A percentile compares a stretch with the other conserved stretches of the same genome.
Conservation (phyloP, 352 stramenopile genomes). For the Chrysophaeum taylorii region DNA sequence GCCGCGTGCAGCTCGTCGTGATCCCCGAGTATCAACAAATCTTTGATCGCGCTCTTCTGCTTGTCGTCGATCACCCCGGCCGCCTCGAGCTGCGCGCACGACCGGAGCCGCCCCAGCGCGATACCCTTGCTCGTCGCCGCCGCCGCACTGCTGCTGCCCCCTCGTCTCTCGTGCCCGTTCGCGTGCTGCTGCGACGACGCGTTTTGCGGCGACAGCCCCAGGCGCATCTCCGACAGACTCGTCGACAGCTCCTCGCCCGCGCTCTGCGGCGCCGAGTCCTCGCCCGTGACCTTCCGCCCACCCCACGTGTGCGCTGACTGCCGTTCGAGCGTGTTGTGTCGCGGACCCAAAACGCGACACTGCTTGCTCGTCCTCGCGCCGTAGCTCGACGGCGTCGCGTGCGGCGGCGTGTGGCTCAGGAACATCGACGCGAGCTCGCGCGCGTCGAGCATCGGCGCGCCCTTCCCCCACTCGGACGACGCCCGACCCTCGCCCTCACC, state of each 20-base stretch:
- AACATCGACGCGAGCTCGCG: background rate
- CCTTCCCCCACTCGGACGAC: no score
- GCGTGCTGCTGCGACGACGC: background rate
- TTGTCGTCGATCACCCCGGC: background rate
- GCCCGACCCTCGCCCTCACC: no score
- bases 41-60: constrained; percentile 11
- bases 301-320: background rate
- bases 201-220: no score
- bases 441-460: background rate
- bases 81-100: background rate
- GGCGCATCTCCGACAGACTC: no score
- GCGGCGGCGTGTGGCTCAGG: background rate
- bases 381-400: background rate
- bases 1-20: constrained; percentile 14
- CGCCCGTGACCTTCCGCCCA: background rate
- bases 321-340: background rate
- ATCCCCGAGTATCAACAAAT: constrained; percentile 10
- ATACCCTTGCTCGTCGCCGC: background rate
- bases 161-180: background rate
- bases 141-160: background rate
- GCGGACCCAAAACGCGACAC: no score
- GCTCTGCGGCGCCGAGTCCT: background rate
- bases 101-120: background rate
- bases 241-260: background rate
- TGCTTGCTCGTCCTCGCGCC: background rate